A percentile compares a stretch with the other conserved stretches of the same genome.
These are phyloP conservation scores for Hypocrella siamensis DNA, from an alignment of 2,329 filamentous ascomycete species.

Conservation along the genomic window DNA sequence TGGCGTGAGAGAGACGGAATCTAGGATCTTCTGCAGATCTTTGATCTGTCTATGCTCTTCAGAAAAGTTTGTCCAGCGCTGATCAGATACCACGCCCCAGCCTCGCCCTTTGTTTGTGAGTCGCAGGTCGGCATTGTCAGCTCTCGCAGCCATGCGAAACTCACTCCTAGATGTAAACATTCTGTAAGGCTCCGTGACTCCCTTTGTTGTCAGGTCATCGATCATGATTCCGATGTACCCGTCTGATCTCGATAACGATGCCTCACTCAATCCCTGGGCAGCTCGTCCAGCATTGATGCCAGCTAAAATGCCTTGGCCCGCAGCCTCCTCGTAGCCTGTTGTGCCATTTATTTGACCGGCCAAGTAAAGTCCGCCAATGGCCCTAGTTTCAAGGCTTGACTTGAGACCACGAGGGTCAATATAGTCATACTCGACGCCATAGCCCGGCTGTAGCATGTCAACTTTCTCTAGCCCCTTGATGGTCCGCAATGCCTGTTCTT, in stretches of 20 bases:
- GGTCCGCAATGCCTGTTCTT: constrained; percentile 71
- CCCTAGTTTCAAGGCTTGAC: constrained; percentile 86
- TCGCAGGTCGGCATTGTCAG: constrained; percentile 85
- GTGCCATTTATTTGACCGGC: constrained; percentile 98
- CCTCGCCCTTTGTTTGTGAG: constrained; percentile 64
- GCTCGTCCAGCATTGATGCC: constrained; percentile 88
- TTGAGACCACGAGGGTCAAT: constrained; percentile 81
- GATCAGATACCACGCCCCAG: constrained; percentile 65
- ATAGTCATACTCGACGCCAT: constrained; percentile 97
- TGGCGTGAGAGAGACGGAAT: constrained; percentile 39
- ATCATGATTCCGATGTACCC: constrained; percentile 99
- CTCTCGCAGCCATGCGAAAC: constrained; percentile 80
- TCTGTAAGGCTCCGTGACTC: constrained; percentile 89
- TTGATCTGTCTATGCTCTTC: constrained; percentile 52
- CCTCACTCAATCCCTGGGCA: constrained; percentile 45
- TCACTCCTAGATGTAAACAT: constrained; percentile 97
- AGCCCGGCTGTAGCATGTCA: constrained; percentile 84
- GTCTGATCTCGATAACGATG: constrained; percentile 65
- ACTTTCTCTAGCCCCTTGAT: constrained; percentile 80
- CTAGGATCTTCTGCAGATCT: constrained; percentile 46
- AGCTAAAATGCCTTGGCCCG: constrained; percentile 80
- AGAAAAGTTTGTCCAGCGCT: constrained; percentile 57
- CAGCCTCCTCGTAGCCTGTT: constrained; percentile 94
- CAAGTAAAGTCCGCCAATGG: constrained; percentile 74
- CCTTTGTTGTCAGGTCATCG: constrained; percentile 92